Evolutionary conservation across 1,284 basidiomycete species (phyloP).

Genomic region (Porogramme epimiltina): DNA sequence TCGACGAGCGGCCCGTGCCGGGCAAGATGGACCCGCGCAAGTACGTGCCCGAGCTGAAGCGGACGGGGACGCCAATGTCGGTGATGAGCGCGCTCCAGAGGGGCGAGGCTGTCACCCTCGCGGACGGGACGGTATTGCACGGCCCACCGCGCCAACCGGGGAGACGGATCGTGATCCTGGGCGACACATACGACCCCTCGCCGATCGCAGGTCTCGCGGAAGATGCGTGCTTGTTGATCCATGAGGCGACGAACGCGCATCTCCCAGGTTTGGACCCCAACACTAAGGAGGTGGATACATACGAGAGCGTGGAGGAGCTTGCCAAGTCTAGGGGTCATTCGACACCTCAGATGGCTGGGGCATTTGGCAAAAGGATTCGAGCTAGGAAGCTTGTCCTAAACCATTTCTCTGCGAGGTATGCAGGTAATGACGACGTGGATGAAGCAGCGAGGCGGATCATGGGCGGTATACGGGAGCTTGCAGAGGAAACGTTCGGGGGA

Average conservation of each 20-base stretch:
- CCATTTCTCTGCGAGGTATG: conserved; percentile 74
- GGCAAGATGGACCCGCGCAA: conserved; percentile 72
- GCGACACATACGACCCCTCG: conserved; percentile 81
- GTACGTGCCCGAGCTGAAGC: conserved; percentile 66
- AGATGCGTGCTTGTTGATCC: conserved; percentile 70
- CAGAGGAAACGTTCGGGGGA: conserved; percentile 50
- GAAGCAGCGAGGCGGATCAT: conserved; percentile 54
- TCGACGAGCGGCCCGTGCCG: conserved; percentile 76
- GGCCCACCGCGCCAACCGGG: conserved; percentile 73
- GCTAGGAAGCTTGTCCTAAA: conserved; percentile 79
- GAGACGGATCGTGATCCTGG: conserved; percentile 76
- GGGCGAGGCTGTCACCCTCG: conserved; percentile 69
- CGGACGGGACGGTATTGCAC: conserved; percentile 76
- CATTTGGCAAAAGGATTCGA: conserved; percentile 71
- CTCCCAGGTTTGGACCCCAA: conserved; percentile 67
- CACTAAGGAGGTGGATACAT: conserved; percentile 60
- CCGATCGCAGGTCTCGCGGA: conserved; percentile 57
- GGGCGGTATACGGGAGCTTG: conserved; percentile 60
- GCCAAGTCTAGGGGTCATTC: conserved; percentile 87
- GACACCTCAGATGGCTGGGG: conserved; percentile 89
- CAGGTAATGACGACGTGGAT: conserved; percentile 43
- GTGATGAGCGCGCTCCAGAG: conserved; percentile 72
- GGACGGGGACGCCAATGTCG: conserved; percentile 73
- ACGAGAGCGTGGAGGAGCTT: conserved; percentile 64
- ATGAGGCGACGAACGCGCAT: conserved; percentile 92